phyloP scores from a whole-genome alignment of 305 asterid genomes.

The Fraxinus sp. region DNA sequence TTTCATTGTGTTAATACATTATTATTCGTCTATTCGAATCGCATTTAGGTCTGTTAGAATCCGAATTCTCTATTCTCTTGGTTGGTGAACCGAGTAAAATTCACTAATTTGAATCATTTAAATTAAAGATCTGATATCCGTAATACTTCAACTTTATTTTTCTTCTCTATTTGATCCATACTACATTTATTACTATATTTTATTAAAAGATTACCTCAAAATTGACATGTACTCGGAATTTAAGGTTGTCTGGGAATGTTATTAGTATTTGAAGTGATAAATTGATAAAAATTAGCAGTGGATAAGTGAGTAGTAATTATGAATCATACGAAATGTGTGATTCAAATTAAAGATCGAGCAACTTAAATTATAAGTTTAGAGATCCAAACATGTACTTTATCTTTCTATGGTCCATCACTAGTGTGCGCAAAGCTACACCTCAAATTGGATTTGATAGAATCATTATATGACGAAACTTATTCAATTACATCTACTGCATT shows the following conservation, averaged over 20 bases:
- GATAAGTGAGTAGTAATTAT: no score
- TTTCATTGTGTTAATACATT: no score
- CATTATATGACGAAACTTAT: neutral
- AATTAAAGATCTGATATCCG: no score
- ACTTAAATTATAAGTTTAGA: neutral
- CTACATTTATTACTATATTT: neutral
- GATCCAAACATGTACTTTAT: no score
- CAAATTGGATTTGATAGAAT: neutral
- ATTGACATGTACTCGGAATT: neutral
- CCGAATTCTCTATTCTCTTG: no score
- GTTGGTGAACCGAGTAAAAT: no score
- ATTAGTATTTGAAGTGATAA: neutral
- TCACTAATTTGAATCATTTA: no score
- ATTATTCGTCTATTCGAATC: no score
- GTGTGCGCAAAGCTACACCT: neutral
- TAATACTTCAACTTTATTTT: no score
- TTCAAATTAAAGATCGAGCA: neutral
- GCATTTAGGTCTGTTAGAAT: no score
- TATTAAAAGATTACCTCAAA: neutral
- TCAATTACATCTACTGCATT: no score
- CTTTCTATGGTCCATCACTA: neutral
- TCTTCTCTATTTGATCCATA: neutral
- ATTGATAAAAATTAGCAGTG: no score
- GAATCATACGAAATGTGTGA: neutral
- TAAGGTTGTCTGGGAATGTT: neutral